Evolutionary conservation across 2,329 filamentous ascomycete genomes (phyloP).

Genomic region (Hypomyces rosellus): DNA sequence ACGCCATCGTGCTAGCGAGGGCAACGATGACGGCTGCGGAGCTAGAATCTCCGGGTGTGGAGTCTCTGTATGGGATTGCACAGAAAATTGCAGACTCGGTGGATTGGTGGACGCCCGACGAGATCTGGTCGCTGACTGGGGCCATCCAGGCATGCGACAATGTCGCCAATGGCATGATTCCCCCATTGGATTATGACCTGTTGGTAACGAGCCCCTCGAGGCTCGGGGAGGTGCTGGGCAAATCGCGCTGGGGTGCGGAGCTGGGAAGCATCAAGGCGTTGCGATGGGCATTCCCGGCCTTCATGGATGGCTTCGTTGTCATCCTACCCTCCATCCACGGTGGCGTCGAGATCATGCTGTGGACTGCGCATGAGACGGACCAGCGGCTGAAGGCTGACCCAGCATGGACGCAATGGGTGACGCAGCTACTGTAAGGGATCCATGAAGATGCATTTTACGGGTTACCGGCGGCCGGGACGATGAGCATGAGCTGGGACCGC

Average conservation of each 20-base stretch:
- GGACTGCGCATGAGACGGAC: slow-evolving; percentile 10
- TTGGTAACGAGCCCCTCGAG: slow-evolving; percentile 8
- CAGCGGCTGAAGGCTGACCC: slow-evolving; percentile 5
- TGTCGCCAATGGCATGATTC: slow-evolving; percentile 7
- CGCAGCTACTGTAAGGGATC: slow-evolving; percentile 1
- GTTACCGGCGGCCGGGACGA: not conserved
- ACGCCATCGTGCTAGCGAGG: slow-evolving; percentile 9
- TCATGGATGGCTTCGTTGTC: slow-evolving; percentile 10
- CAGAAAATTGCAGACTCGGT: slow-evolving; percentile 10
- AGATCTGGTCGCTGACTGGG: slow-evolving; percentile 10
- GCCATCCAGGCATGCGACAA: slow-evolving; percentile 7
- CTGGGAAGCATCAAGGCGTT: slow-evolving; percentile 9
- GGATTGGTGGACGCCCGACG: slow-evolving; percentile 10
- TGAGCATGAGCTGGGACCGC: too few species aligned
- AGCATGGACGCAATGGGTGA: slow-evolving; percentile 11
- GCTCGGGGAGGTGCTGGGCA: slow-evolving; percentile 9
- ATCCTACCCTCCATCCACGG: slow-evolving; percentile 8
- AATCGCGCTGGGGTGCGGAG: slow-evolving; percentile 7
- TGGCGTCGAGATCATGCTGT: slow-evolving; percentile 11
- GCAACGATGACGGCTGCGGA: slow-evolving; percentile 6
- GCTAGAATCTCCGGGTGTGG: slow-evolving; percentile 7
- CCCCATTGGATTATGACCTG: slow-evolving; percentile 9
- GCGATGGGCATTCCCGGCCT: slow-evolving; percentile 11
- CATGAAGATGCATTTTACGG: too few species aligned
- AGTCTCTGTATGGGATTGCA: slow-evolving; percentile 5